A percentile compares a stretch with the other conserved stretches of the same genome.
Evolutionary conservation across 495 filamentous ascomycete genomes (phyloP).

Genomic region (Aspergillus kassunensis): DNA sequence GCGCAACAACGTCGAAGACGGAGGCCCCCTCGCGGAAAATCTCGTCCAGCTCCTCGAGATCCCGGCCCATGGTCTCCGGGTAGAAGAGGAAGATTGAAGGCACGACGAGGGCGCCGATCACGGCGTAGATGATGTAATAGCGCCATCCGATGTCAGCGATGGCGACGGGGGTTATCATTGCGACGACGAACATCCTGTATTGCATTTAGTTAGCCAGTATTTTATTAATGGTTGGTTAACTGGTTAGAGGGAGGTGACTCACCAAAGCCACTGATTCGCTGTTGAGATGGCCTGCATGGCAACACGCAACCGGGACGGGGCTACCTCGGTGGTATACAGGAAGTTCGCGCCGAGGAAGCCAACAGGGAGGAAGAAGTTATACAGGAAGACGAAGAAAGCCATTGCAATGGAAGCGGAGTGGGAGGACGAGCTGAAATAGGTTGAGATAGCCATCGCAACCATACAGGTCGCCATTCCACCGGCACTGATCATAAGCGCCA

Average conservation of each 20-base stretch:
- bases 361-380: slow-evolving; percentile 49
- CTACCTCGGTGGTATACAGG: slow-evolving; percentile 49
- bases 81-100: slow-evolving; percentile 60
- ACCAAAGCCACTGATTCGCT: slow-evolving; percentile 43
- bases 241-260: neutral
- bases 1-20: neutral
- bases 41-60: slow-evolving; percentile 14
- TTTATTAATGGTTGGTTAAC: neutral
- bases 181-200: slow-evolving; percentile 38
- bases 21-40: slow-evolving; percentile 10
- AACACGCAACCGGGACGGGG: slow-evolving; percentile 43
- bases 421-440: slow-evolving; percentile 33
- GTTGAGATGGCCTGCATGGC: slow-evolving; percentile 43
- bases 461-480: slow-evolving; percentile 25
- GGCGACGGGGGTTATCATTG: slow-evolving; percentile 51
- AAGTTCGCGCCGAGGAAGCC: slow-evolving; percentile 51
- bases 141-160: slow-evolving; percentile 48
- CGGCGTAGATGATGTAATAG: slow-evolving; percentile 52
- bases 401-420: slow-evolving; percentile 32
- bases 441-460: slow-evolving; percentile 32
- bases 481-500: slow-evolving; percentile 30
- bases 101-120: slow-evolving; percentile 23
- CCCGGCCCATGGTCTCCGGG: slow-evolving; percentile 18
- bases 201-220: neutral
- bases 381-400: slow-evolving; percentile 43